Conservation (phyloP, 164 flowering plant species). For the Buxus sempervirens region DNA sequence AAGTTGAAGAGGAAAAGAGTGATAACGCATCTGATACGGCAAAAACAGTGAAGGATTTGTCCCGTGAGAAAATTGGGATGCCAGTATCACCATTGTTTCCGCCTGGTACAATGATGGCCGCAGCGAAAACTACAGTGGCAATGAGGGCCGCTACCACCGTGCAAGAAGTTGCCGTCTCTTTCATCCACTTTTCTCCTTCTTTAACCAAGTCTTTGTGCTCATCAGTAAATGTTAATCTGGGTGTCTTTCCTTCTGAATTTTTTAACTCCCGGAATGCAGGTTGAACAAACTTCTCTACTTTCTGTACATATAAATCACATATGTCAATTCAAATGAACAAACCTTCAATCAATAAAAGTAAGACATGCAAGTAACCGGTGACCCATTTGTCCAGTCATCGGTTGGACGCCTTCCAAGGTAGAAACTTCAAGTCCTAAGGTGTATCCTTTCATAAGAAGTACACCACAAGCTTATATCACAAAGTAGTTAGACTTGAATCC, state of each 20-base stretch:
- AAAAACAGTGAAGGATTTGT: slow-evolving; percentile 3
- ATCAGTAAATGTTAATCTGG: background rate
- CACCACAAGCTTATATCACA: too few species aligned
- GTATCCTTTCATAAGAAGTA: too few species aligned
- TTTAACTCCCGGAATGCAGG: background rate
- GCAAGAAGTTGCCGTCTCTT: slow-evolving; percentile 13
- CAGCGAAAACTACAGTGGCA: slow-evolving; percentile 15
- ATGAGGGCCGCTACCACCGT: slow-evolving; percentile 10
- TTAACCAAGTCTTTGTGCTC: slow-evolving; percentile 11
- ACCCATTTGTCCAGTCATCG: too few species aligned
- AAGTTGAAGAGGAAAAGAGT: slow-evolving; percentile 10
- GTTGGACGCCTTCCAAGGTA: too few species aligned
- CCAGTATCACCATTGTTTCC: slow-evolving; percentile 9
- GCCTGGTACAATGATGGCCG: slow-evolving; percentile 18
- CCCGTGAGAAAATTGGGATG: slow-evolving; percentile 5
- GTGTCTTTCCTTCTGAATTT: slow-evolving; percentile 7
- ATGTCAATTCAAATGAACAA: too few species aligned
- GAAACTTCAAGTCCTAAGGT: too few species aligned
- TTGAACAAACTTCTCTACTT: slow-evolving; percentile 10
- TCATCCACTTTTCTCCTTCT: slow-evolving; percentile 21
- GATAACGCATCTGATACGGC: slow-evolving; percentile 7
- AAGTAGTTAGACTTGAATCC: too few species aligned
- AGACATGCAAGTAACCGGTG: too few species aligned
- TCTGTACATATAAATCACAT: too few species aligned
- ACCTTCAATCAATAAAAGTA: too few species aligned